Evolutionary conservation across 2,329 filamentous ascomycete species (phyloP), one percentile per base, ranked within the genome.

Genomic region (Trichoderma semiorbis): DNA sequence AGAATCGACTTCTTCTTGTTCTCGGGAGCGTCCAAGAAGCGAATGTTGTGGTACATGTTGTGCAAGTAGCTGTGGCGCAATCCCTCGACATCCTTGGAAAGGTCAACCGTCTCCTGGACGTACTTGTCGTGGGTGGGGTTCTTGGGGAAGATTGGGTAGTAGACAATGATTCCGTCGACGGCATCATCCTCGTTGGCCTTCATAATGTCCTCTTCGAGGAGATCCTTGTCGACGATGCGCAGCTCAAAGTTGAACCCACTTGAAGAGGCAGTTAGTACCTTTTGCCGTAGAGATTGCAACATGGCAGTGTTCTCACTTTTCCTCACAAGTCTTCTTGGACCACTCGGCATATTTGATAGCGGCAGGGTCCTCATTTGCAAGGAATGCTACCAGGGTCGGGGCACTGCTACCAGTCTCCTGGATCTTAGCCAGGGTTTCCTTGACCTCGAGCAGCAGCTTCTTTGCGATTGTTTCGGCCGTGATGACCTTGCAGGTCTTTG

Each of bases 11-110:
- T 98, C 81, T 93, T 93, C 72, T 85, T 86, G 81, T 94, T 93
- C 57, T 86, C 82, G 5, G 92, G 91, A 28, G 90, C 85, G 82
- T 99, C 96, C 71, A 99, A 87, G 85, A 95, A 98, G 75, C 96
- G 93, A 78, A 97, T 90, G 84, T 99, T 99, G 86, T 98, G 93
- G 84, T 98, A 99, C 95, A 99, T 98, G 88, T 99, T 99, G 89
- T 95, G 95, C 79, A 98, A 92, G 84, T 98, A 95, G 79, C 91
- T 91, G 83, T 98, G 95, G 77, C 92, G 94, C 72, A 99, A 89
- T 43, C 96, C 96, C 83, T 99, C 96, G 75, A 99, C 95, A 78
- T 99, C 96, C 83, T 99, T 98, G 81, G 88, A 84, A 57, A 97
- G 88, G 71, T 93, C 91, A 71, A 98, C 94, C 3, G 97, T 93